Evolutionary conservation across 176 grass and related monocot species (phyloP).

Genomic region (Aechmea fasciata): DNA sequence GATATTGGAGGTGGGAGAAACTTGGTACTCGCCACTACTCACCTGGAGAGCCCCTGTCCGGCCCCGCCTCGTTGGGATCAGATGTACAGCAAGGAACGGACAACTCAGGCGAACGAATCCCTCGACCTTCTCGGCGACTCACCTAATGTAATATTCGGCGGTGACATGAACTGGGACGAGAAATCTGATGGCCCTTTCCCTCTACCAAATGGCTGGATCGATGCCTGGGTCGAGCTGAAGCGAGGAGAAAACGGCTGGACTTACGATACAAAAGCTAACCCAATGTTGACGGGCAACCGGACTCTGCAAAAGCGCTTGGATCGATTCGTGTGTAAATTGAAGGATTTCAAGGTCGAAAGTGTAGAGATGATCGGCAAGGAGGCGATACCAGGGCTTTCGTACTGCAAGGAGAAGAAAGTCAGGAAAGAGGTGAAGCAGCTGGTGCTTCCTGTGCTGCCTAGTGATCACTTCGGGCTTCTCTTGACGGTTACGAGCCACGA

Average conservation of each 20-base stretch:
- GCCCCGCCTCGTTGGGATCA: conserved; percentile 74
- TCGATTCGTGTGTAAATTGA: conserved; percentile 41
- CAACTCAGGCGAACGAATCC: conserved; percentile 49
- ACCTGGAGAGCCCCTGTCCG: conserved; percentile 84
- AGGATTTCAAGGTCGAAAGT: conserved; percentile 43
- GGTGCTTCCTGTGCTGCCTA: conserved; percentile 63
- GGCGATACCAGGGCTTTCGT: conserved; percentile 45
- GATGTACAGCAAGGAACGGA: conserved; percentile 65
- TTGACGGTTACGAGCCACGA: conserved; percentile 24
- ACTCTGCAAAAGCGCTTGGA: conserved; percentile 69
- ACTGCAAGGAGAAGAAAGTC: conserved; percentile 62
- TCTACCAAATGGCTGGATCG: conserved; percentile 48
- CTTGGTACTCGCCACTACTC: conserved; percentile 48
- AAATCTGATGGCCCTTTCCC: conserved; percentile 60
- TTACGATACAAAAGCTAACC: conserved; percentile 64
- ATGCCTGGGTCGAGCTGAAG: conserved; percentile 60
- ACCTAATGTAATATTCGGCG: conserved; percentile 51
- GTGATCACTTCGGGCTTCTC: conserved; percentile 79
- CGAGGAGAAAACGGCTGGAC: conserved; percentile 63
- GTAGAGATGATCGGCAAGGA: conserved; percentile 86
- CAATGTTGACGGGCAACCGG: conserved; percentile 55
- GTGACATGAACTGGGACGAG: conserved; percentile 98
- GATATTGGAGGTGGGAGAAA: conserved; percentile 10
- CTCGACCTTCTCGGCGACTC: conserved; percentile 31
- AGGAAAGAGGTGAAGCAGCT: conserved; percentile 31